These are phyloP conservation scores for Mycena rebaudengoi DNA, from an alignment of 768 basidiomycete genomes.

Conservation along the genomic window DNA sequence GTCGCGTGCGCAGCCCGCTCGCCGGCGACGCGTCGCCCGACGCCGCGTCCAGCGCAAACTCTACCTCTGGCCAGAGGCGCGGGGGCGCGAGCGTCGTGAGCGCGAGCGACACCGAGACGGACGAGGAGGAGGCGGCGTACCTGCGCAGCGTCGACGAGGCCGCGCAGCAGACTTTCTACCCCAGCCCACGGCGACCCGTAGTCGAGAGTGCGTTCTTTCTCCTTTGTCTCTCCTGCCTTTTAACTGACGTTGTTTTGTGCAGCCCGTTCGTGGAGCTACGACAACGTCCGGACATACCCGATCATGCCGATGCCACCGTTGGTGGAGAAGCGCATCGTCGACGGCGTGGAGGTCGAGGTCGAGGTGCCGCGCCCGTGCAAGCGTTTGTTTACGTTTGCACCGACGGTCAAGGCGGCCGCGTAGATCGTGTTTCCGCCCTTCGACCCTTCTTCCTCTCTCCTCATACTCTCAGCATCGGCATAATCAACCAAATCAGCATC, in stretches of 20 bases:
- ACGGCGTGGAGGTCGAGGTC: slow-evolving; percentile 63
- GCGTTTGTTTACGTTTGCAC: slow-evolving; percentile 72
- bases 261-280: slow-evolving; percentile 83
- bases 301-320: slow-evolving; percentile 64
- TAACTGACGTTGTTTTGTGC: slow-evolving; percentile 19
- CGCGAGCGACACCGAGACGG: slow-evolving; percentile 18
- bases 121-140: slow-evolving; percentile 31
- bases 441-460: not conserved
- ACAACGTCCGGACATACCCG: slow-evolving; percentile 74
- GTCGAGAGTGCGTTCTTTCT: slow-evolving; percentile 59
- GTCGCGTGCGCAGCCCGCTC: slow-evolving; percentile 44
- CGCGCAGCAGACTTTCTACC: no score
- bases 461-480: not conserved
- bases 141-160: slow-evolving; percentile 30
- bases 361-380: slow-evolving; percentile 57
- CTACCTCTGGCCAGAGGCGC: slow-evolving; percentile 30
- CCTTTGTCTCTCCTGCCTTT: not conserved
- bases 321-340: slow-evolving; percentile 63
- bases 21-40: no score
- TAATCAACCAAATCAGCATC: no score
- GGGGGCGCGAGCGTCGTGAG: slow-evolving; percentile 35
- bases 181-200: slow-evolving; percentile 47
- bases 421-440: not conserved
- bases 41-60: slow-evolving; percentile 17
- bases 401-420: not conserved